Conservation (phyloP, 2,329 filamentous ascomycete species). For the Talaromyces marneffei region DNA sequence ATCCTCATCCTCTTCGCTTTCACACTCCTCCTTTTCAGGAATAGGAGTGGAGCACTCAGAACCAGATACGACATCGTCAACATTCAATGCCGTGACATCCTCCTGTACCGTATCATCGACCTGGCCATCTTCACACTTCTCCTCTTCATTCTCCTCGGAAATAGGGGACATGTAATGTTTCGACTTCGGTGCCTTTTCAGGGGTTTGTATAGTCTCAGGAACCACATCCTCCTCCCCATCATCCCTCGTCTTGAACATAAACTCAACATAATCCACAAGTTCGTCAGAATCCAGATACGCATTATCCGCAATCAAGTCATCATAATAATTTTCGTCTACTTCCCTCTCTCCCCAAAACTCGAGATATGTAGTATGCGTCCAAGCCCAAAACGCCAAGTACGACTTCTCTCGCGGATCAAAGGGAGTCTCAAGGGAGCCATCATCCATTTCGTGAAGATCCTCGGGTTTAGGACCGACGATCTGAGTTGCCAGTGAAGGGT, state of each 20-base stretch:
- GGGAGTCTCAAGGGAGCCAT: background rate
- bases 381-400: background rate
- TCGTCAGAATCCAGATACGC: background rate
- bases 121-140: background rate
- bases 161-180: background rate
- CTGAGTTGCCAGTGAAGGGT: background rate
- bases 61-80: background rate
- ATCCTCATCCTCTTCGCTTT: background rate
- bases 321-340: background rate
- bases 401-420: slow-evolving; percentile 1
- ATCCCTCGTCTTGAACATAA: background rate
- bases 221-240: background rate
- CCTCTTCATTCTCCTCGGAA: background rate
- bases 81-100: background rate
- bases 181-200: background rate
- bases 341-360: background rate
- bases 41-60: background rate
- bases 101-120: background rate
- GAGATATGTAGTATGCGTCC: background rate
- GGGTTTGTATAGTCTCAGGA: background rate
- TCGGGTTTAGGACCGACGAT: background rate
- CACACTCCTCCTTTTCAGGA: background rate
- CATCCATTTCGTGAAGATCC: background rate
- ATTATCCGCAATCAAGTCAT: background rate
- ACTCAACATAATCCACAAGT: background rate